A percentile compares a stretch with the other conserved stretches of the same genome.
phyloP scores from a whole-genome alignment of 768 basidiomycete species.

The Tremella fuciformis region DNA sequence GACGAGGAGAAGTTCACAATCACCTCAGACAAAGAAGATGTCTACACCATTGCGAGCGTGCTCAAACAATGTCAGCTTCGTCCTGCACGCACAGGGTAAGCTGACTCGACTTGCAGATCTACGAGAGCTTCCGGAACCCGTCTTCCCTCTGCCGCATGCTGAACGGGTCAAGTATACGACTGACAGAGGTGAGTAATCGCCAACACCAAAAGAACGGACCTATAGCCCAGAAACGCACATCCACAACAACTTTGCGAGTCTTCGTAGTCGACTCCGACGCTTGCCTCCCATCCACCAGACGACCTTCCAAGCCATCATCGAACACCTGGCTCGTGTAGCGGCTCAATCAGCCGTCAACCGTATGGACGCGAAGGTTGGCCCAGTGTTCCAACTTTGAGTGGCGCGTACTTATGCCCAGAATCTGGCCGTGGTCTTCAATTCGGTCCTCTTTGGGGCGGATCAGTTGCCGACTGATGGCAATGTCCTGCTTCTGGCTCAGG shows the following conservation, averaged over 20 bases:
- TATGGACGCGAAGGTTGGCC: slow-evolving; percentile 69
- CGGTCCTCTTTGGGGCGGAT: slow-evolving; percentile 87
- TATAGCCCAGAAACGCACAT: slow-evolving; percentile 64
- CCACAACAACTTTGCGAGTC: slow-evolving; percentile 66
- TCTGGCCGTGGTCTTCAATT: slow-evolving; percentile 79
- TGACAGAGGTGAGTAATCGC: slow-evolving; percentile 60
- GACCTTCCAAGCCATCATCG: slow-evolving; percentile 72
- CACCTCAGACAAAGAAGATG: slow-evolving; percentile 65
- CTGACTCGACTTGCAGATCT: slow-evolving; percentile 58
- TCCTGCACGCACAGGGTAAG: too few relatives aligned
- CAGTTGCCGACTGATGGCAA: slow-evolving; percentile 76
- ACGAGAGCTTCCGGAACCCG: slow-evolving; percentile 81
- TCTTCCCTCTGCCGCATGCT: slow-evolving; percentile 74
- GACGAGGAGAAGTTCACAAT: slow-evolving; percentile 75
- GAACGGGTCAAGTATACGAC: slow-evolving; percentile 80
- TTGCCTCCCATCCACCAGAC: slow-evolving; percentile 80
- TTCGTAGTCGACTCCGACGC: slow-evolving; percentile 81
- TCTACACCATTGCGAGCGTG: slow-evolving; percentile 77
- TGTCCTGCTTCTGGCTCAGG: slow-evolving; percentile 68
- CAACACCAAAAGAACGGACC: neutral
- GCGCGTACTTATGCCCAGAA: slow-evolving; percentile 57
- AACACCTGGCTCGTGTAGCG: slow-evolving; percentile 75
- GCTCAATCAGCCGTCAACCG: slow-evolving; percentile 72
- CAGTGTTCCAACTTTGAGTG: neutral
- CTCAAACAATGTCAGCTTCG: slow-evolving; percentile 61